phyloP scores from a whole-genome alignment of 106 monocot genomes.

The Cymbidium sinense region DNA sequence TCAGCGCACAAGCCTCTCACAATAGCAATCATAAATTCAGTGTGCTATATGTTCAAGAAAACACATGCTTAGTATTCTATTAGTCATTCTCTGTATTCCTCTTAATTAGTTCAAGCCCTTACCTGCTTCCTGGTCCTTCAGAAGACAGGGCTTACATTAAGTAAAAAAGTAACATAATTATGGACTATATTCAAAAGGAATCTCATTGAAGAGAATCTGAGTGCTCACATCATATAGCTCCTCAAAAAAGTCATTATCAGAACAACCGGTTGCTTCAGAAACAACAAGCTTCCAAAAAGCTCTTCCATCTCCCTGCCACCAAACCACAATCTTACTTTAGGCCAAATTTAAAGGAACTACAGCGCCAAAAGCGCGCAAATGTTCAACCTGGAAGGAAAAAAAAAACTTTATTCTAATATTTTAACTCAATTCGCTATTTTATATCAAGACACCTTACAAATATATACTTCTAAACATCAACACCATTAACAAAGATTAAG shows the following conservation, averaged over 20 bases:
- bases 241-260: constrained; percentile 70
- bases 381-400: background rate
- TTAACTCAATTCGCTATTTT: background rate
- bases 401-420: background rate
- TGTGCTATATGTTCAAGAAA: too few relatives aligned
- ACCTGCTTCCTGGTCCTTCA: too few relatives aligned
- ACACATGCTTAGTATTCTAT: too few relatives aligned
- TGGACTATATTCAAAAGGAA: too few relatives aligned
- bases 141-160: too few relatives aligned
- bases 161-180: too few relatives aligned
- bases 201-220: background rate
- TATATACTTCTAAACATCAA: background rate
- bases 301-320: constrained; percentile 78
- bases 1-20: too few relatives aligned
- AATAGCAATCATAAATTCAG: too few relatives aligned
- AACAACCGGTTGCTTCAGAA: constrained; percentile 78
- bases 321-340: background rate
- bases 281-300: constrained; percentile 84
- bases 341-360: background rate
- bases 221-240: constrained; percentile 81
- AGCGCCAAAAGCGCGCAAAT: background rate
- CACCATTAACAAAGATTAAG: background rate
- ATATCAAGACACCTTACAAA: background rate
- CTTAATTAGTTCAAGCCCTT: too few relatives aligned
- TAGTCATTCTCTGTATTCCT: too few relatives aligned